Percentiles rank a stretch among this genome's conserved stretches.
Conservation (phyloP, 768 basidiomycete genomes). For the Kwoniella mangroviensis region DNA sequence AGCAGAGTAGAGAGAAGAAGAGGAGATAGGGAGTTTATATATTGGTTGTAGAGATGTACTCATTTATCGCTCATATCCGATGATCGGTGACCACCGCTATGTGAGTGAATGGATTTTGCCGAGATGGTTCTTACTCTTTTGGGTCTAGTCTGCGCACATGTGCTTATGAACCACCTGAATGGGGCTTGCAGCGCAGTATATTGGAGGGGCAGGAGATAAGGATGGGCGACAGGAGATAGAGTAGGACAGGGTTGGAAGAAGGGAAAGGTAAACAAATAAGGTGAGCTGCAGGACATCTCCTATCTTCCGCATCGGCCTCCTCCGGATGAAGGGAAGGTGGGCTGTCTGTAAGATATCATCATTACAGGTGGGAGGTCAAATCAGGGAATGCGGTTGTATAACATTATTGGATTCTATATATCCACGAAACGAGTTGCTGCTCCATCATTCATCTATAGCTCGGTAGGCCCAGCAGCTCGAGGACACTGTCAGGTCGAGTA, state of each 20-base stretch:
- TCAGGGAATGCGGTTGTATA: background rate
- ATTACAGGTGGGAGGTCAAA: background rate
- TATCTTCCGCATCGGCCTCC: background rate
- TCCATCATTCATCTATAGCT: slow-evolving; percentile 6
- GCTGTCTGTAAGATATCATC: background rate
- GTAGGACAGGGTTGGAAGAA: background rate
- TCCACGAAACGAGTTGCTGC: no score
- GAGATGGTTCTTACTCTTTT: slow-evolving; percentile 5
- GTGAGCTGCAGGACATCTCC: background rate
- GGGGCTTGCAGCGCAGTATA: background rate
- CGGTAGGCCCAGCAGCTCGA: slow-evolving; percentile 29
- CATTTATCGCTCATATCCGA: slow-evolving; percentile 23
- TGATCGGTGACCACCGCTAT: slow-evolving; percentile 7
- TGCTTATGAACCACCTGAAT: background rate
- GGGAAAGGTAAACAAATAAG: no score
- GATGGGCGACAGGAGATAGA: background rate
- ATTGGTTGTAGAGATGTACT: background rate
- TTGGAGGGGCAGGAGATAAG: background rate
- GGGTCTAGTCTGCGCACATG: background rate
- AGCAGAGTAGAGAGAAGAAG: background rate
- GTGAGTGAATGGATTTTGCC: background rate
- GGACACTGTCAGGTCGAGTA: slow-evolving; percentile 16
- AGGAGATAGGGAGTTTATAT: background rate
- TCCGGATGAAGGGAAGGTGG: background rate
- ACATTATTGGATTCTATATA: no score